Evolutionary conservation across 345 rosid genomes (phyloP).

Genomic region (Triadica sebifera): DNA sequence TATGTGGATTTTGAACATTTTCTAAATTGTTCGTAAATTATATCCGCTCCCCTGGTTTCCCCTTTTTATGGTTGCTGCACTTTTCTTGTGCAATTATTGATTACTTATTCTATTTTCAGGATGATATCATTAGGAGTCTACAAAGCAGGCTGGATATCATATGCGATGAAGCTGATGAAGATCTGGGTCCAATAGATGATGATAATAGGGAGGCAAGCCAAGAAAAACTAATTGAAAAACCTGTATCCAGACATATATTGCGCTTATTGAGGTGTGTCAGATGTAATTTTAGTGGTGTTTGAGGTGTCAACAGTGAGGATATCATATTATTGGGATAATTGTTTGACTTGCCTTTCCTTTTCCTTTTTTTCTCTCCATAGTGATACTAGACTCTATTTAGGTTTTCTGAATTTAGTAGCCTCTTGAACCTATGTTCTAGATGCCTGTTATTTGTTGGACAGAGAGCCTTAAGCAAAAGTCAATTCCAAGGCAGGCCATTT

Average conservation of each 20-base stretch:
- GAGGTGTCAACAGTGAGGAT: background rate
- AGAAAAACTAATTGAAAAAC: slow-evolving; percentile 28
- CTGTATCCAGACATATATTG: slow-evolving; percentile 41
- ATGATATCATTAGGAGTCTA: slow-evolving; percentile 76
- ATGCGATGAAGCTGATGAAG: slow-evolving; percentile 74
- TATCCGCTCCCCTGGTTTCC: background rate
- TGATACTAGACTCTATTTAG: background rate
- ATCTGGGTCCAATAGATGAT: slow-evolving; percentile 26
- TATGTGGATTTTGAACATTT: background rate
- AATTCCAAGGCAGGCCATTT: background rate
- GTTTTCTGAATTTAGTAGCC: background rate
- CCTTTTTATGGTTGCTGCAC: slow-evolving; percentile 7
- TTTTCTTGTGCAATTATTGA: slow-evolving; percentile 2
- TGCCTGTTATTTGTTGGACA: background rate
- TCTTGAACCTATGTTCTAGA: background rate
- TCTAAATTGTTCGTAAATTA: background rate
- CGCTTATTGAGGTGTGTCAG: slow-evolving; percentile 53
- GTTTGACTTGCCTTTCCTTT: background rate
- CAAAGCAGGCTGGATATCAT: slow-evolving; percentile 83
- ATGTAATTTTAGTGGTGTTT: background rate
- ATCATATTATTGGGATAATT: background rate
- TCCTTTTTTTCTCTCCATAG: background rate
- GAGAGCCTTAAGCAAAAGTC: background rate
- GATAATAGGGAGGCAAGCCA: slow-evolving; percentile 32
- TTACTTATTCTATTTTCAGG: slow-evolving; percentile 41